These are phyloP conservation scores for Lathyrus oleraceus DNA, from an alignment of 306 rosid species.

Conservation along the genomic window DNA sequence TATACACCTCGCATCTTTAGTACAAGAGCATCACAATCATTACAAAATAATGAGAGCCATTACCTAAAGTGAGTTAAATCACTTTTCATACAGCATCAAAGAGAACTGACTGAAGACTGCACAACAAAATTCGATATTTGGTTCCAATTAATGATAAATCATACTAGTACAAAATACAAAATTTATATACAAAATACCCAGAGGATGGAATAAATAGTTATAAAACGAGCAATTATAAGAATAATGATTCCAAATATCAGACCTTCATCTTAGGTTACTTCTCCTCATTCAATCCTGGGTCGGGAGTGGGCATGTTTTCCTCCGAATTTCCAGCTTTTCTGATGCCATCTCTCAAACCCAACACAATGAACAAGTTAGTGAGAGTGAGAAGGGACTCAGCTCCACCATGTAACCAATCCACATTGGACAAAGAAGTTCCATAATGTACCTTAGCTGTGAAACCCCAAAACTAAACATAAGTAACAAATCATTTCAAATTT, in stretches of 20 bases:
- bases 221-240: neutral
- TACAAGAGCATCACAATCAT: neutral
- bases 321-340: constrained; percentile 47
- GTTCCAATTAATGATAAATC: constrained; percentile 6
- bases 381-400: constrained; percentile 89
- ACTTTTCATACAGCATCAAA: constrained; percentile 4
- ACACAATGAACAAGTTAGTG: constrained; percentile 78
- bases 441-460: constrained; percentile 82
- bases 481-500: constrained; percentile 10
- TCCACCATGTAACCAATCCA: constrained; percentile 95
- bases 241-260: constrained; percentile 23
- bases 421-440: constrained; percentile 90
- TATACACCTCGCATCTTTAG: constrained; percentile 9
- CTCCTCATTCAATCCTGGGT: constrained; percentile 40
- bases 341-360: constrained; percentile 82
- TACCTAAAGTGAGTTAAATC: constrained; percentile 2
- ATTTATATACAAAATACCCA: constrained; percentile 13
- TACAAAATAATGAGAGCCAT: neutral
- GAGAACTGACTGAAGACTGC: neutral
- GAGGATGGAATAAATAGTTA: neutral
- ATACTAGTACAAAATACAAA: constrained; percentile 30
- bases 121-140: constrained; percentile 6
- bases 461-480: constrained; percentile 21
- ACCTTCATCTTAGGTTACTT: neutral
- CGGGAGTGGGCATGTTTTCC: neutral